Evolutionary conservation across 208 protist species (phyloP).

Genomic region (Trypanosoma avium): DNA sequence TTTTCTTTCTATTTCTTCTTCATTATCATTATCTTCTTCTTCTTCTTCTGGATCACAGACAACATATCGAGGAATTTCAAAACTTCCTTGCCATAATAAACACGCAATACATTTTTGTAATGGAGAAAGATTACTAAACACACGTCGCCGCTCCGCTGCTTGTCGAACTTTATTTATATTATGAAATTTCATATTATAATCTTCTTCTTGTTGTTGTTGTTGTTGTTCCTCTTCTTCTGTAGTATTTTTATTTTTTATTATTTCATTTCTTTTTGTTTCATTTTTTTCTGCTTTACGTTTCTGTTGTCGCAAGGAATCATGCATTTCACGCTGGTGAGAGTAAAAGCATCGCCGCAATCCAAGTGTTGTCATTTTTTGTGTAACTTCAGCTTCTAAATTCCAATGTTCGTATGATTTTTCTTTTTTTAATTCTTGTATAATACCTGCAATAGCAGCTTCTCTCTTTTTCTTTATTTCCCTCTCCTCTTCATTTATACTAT

Average conservation of each 20-base stretch:
- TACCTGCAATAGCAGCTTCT: constrained; percentile 6
- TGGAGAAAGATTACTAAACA: constrained; percentile 49
- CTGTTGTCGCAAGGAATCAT: constrained; percentile 32
- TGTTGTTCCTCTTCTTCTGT: constrained; percentile 15
- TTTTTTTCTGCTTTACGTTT: constrained; percentile 7
- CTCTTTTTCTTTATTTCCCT: constrained; percentile 3
- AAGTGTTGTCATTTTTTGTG: constrained; percentile 51
- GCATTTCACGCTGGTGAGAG: constrained; percentile 45
- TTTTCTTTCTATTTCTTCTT: constrained; percentile 17
- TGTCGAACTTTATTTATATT: too few relatives aligned
- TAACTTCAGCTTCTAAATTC: constrained; percentile 72
- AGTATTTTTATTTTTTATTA: neutral
- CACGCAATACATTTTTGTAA: constrained; percentile 67
- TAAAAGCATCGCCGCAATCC: constrained; percentile 46
- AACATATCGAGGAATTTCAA: constrained; percentile 38
- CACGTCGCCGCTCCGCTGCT: constrained; percentile 37
- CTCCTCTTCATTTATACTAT: too few relatives aligned
- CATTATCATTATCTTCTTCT: constrained; percentile 27
- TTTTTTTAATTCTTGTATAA: constrained; percentile 69
- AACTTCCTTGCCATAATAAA: constrained; percentile 66
- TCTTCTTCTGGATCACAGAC: constrained; percentile 49
- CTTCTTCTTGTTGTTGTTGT: constrained; percentile 13
- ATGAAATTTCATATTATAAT: too few relatives aligned
- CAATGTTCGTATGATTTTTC: constrained; percentile 74
- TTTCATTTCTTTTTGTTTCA: neutral